These are phyloP conservation scores for Dryas integrifolia DNA, from an alignment of 331 rosid genomes.

Conservation along the genomic window DNA sequence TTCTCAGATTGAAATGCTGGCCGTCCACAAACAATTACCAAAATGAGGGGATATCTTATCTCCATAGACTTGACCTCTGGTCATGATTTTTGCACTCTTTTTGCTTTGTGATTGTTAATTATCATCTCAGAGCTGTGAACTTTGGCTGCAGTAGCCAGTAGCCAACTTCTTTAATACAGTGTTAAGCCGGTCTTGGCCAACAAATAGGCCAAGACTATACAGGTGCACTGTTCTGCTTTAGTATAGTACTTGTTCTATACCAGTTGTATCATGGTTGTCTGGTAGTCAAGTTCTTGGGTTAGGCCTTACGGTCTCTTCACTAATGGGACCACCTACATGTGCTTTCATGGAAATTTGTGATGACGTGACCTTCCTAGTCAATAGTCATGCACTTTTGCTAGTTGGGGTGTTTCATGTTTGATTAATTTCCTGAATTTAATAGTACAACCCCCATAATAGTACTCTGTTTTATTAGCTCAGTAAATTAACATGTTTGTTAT, in stretches of 20 bases:
- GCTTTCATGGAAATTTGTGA: slow-evolving; percentile 12
- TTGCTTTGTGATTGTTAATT: background rate
- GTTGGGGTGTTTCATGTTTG: background rate
- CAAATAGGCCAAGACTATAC: background rate
- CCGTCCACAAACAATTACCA: too few relatives aligned
- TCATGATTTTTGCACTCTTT: slow-evolving; percentile 3
- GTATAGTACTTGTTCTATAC: background rate
- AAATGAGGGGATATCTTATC: too few relatives aligned
- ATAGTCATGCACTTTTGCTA: background rate
- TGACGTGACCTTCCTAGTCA: background rate
- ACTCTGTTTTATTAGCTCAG: background rate
- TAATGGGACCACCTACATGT: slow-evolving; percentile 14
- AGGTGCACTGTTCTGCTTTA: background rate
- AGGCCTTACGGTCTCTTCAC: background rate
- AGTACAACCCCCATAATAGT: background rate
- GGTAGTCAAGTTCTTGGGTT: slow-evolving; percentile 4
- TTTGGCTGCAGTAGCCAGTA: slow-evolving; percentile 6
- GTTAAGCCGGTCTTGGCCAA: background rate
- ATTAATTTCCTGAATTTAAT: background rate
- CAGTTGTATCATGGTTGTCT: slow-evolving; percentile 17
- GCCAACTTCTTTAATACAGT: background rate
- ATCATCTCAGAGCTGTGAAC: background rate
- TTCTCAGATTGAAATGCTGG: too few relatives aligned
- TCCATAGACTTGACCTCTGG: background rate
- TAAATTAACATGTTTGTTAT: background rate